A percentile compares a stretch with the other conserved stretches of the same genome.
Conservation (phyloP, 768 basidiomycete genomes). For the Dictyophora rubrovolvata region DNA sequence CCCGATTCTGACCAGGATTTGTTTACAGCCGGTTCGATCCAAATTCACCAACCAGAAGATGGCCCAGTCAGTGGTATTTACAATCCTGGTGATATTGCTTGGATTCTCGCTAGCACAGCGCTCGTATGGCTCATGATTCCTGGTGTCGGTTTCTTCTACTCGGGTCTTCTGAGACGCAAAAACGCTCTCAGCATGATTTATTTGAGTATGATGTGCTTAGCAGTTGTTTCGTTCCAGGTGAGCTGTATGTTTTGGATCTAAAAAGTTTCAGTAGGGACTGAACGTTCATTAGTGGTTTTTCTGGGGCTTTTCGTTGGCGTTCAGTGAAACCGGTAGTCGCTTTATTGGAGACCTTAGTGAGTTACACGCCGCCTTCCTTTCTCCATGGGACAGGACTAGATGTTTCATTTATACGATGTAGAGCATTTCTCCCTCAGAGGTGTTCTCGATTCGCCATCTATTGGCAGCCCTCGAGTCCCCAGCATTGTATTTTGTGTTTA, state of each 20-base stretch:
- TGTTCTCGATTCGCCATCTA: conserved; percentile 67
- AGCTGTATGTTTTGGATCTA: not conserved
- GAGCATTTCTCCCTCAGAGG: conserved; percentile 76
- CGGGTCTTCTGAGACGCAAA: conserved; percentile 83
- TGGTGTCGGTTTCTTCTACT: conserved; percentile 82
- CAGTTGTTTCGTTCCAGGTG: conserved; percentile 59
- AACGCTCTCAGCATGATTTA: conserved; percentile 90
- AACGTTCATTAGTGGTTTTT: conserved; percentile 69
- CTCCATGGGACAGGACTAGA: not conserved
- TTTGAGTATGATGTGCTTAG: conserved; percentile 65
- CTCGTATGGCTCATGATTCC: conserved; percentile 82
- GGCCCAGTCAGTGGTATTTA: conserved; percentile 24
- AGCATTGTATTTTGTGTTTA: conserved; percentile 72
- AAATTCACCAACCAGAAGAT: conserved; percentile 19
- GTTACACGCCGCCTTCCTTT: conserved; percentile 16
- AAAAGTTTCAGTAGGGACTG: not conserved
- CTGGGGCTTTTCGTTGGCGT: conserved; percentile 92
- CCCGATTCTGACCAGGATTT: not conserved
- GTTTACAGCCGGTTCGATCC: conserved; percentile 29
- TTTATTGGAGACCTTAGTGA: conserved; percentile 81
- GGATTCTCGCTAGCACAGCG: conserved; percentile 64
- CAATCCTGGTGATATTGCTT: conserved; percentile 59
- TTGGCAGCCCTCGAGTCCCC: conserved; percentile 63
- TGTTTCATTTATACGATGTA: conserved; percentile 20
- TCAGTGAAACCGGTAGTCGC: conserved; percentile 61